phyloP scores from a whole-genome alignment of 768 basidiomycete species.

The Russula griseocarnosa region DNA sequence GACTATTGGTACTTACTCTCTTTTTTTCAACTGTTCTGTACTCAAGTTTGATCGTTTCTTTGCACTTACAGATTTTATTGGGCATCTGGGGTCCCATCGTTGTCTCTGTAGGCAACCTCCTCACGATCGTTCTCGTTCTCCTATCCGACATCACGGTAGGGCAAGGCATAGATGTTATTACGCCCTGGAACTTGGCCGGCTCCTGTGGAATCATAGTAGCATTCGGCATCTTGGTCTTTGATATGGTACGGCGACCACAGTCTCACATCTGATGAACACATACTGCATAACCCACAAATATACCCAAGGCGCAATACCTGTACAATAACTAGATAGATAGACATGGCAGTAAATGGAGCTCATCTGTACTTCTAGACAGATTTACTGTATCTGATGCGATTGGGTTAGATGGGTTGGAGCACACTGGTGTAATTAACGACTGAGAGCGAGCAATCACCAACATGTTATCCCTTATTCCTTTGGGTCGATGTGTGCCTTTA shows the following conservation, averaged over 20 bases:
- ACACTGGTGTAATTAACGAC: not conserved
- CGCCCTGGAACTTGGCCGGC: conserved; percentile 69
- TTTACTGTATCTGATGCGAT: not conserved
- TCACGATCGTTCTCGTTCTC: conserved; percentile 90
- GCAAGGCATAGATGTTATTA: conserved; percentile 55
- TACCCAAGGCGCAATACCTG: not conserved
- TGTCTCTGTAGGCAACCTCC: conserved; percentile 83
- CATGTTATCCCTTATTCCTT: no score
- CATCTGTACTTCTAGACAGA: not conserved
- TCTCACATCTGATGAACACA: not conserved
- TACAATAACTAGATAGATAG: not conserved
- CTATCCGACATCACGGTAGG: conserved; percentile 75
- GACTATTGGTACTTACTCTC: conserved; percentile 65
- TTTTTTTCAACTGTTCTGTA: not conserved
- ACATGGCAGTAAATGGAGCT: not conserved
- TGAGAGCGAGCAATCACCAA: not conserved
- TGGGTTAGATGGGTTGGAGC: not conserved
- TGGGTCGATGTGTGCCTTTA: no score
- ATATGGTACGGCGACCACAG: conserved; percentile 46
- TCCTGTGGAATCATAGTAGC: conserved; percentile 76
- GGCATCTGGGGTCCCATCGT: conserved; percentile 87
- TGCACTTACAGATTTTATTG: conserved; percentile 56
- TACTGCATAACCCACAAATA: no score
- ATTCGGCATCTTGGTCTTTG: conserved; percentile 74
- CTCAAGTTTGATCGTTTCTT: conserved; percentile 8